Evolutionary conservation across 345 rosid species (phyloP).

Genomic region (Eucalyptus tenuipes): DNA sequence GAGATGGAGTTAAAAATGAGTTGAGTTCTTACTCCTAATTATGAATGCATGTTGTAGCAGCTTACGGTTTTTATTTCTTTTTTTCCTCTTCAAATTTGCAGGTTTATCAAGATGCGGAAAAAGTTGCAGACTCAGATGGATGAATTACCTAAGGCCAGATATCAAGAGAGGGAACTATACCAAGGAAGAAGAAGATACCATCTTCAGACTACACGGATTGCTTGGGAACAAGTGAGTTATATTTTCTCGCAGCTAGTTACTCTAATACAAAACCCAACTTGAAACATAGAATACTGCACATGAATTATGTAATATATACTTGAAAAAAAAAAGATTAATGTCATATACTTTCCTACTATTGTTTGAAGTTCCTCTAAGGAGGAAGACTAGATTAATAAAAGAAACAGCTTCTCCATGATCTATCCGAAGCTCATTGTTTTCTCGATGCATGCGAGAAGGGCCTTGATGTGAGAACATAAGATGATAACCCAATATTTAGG

Average conservation of each 20-base stretch:
- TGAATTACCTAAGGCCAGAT: conserved; percentile 48
- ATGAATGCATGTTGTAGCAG: not conserved
- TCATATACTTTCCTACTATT: not conserved
- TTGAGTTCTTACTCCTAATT: not conserved
- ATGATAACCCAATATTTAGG: not conserved
- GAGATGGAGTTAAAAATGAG: not conserved
- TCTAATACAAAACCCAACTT: not conserved
- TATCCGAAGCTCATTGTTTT: not conserved
- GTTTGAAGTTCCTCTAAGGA: not conserved
- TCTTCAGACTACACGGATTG: conserved; percentile 16
- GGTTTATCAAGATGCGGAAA: conserved; percentile 54
- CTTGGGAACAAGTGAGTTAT: conserved; percentile 33
- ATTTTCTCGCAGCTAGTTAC: not conserved
- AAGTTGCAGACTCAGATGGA: conserved; percentile 54
- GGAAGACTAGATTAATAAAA: not conserved
- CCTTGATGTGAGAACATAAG: not conserved
- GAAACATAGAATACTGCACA: not conserved
- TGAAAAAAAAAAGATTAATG: not conserved
- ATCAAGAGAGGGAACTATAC: conserved; percentile 45
- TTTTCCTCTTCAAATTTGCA: not conserved
- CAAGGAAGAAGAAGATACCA: conserved; percentile 38
- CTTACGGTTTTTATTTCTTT: not conserved
- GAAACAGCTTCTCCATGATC: not conserved
- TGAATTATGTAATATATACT: not conserved
- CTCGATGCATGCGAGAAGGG: not conserved